These are phyloP conservation scores for Logfia minima DNA, from an alignment of 129 eudicot species.

Conservation along the genomic window DNA sequence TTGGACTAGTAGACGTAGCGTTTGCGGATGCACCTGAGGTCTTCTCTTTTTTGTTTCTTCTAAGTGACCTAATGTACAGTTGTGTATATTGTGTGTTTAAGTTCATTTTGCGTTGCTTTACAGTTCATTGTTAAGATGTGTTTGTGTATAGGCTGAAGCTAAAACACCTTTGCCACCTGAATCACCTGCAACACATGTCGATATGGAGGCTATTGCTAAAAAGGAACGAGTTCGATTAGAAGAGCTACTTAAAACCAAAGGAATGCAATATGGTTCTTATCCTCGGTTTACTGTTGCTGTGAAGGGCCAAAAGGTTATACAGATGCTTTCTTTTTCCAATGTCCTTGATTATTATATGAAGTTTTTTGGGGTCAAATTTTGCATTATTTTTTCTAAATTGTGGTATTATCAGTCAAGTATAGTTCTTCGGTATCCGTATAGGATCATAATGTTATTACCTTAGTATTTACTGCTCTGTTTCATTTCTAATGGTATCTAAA, in stretches of 20 bases:
- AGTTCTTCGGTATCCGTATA: neutral
- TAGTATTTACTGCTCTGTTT: neutral
- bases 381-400: neutral
- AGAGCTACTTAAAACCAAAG: constrained; percentile 70
- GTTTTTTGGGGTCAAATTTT: neutral
- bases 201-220: constrained; percentile 79
- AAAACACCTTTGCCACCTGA: constrained; percentile 44
- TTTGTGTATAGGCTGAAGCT: constrained; percentile 38
- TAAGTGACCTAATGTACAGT: neutral
- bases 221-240: constrained; percentile 66
- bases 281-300: constrained; percentile 82
- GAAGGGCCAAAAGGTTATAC: constrained; percentile 82
- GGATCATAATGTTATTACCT: neutral
- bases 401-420: neutral
- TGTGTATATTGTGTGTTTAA: neutral
- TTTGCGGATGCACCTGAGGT: constrained; percentile 82
- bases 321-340: constrained; percentile 6
- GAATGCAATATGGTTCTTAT: constrained; percentile 66
- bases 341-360: neutral
- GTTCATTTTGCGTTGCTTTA: neutral
- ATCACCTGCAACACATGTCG: constrained; percentile 46
- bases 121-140: neutral
- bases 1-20: constrained; percentile 48
- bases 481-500: too few relatives aligned
- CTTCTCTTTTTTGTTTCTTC: constrained; percentile 5